phyloP scores from a whole-genome alignment of 805 yeast species.

The Starmera quercuum region DNA sequence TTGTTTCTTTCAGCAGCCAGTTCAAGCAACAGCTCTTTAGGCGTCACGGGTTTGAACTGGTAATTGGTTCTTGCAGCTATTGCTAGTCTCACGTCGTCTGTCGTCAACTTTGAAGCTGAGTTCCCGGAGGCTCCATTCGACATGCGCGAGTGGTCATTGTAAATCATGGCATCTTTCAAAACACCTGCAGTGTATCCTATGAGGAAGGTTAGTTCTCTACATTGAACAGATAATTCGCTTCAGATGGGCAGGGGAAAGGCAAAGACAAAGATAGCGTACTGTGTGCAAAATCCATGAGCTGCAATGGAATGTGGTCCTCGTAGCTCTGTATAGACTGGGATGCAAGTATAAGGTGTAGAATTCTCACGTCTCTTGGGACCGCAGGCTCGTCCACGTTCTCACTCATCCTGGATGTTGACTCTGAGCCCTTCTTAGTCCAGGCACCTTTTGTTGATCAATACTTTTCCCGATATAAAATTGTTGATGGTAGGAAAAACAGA shows the following conservation, averaged over 20 bases:
- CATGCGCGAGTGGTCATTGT: slow-evolving; percentile 69
- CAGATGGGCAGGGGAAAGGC: too few species aligned
- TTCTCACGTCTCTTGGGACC: slow-evolving; percentile 82
- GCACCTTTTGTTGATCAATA: too few species aligned
- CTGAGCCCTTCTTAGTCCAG: too few species aligned
- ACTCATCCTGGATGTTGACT: not conserved
- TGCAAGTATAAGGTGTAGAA: slow-evolving; percentile 84
- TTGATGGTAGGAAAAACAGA: too few species aligned
- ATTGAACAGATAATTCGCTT: too few species aligned
- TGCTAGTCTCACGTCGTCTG: slow-evolving; percentile 88
- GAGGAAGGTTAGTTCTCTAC: slow-evolving; percentile 3
- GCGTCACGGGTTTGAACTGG: slow-evolving; percentile 94
- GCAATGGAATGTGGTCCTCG: slow-evolving; percentile 94
- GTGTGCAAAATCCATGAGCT: slow-evolving; percentile 94
- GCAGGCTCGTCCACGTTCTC: slow-evolving; percentile 21
- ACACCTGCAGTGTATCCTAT: slow-evolving; percentile 74
- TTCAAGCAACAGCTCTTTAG: slow-evolving; percentile 85
- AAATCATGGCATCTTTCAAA: slow-evolving; percentile 80
- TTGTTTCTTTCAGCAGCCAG: slow-evolving; percentile 89
- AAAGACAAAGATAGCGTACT: too few species aligned
- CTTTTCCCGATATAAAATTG: too few species aligned
- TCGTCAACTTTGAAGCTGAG: slow-evolving; percentile 47
- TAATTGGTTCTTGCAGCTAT: slow-evolving; percentile 92
- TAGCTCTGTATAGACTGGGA: slow-evolving; percentile 87
- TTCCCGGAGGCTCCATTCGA: slow-evolving; percentile 33